phyloP scores from a whole-genome alignment of 768 basidiomycete species.

The Cystofilobasidium bisporidii region DNA sequence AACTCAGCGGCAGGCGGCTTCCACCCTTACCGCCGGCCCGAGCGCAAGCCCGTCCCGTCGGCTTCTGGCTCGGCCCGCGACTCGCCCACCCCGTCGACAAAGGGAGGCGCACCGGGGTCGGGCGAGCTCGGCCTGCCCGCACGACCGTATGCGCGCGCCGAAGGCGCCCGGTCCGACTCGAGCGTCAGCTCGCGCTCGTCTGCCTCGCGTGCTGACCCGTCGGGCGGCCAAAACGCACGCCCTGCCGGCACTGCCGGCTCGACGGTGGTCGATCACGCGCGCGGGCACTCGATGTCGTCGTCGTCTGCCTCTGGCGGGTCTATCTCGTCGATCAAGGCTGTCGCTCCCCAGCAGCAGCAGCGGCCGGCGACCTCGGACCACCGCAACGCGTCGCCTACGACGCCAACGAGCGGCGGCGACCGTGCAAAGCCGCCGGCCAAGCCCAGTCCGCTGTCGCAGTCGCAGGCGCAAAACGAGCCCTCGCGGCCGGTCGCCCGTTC shows the following conservation, averaged over 20 bases:
- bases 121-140: neutral
- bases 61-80: neutral
- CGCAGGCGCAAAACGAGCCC: conserved; percentile 18
- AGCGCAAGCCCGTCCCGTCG: conserved; percentile 11
- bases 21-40: conserved; percentile 23
- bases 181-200: conserved; percentile 12
- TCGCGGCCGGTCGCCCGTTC: neutral
- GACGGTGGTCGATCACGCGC: neutral
- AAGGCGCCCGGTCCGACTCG: conserved; percentile 9
- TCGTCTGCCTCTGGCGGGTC: conserved; percentile 16
- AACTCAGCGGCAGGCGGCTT: conserved; percentile 2
- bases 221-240: neutral
- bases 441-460: conserved; percentile 23
- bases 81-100: neutral
- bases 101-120: neutral
- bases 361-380: neutral
- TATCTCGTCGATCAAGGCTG: conserved; percentile 9
- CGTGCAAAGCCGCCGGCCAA: conserved; percentile 4
- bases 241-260: neutral
- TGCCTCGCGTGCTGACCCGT: neutral
- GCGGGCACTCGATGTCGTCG: conserved; percentile 5
- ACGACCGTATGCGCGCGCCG: conserved; percentile 15
- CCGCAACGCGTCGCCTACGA: neutral
- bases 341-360: neutral
- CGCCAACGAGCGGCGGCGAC: neutral